Base-by-base conservation (phyloP, 2,329 filamentous ascomycete genomes). In the Dothiorella sarmentorum region DNA sequence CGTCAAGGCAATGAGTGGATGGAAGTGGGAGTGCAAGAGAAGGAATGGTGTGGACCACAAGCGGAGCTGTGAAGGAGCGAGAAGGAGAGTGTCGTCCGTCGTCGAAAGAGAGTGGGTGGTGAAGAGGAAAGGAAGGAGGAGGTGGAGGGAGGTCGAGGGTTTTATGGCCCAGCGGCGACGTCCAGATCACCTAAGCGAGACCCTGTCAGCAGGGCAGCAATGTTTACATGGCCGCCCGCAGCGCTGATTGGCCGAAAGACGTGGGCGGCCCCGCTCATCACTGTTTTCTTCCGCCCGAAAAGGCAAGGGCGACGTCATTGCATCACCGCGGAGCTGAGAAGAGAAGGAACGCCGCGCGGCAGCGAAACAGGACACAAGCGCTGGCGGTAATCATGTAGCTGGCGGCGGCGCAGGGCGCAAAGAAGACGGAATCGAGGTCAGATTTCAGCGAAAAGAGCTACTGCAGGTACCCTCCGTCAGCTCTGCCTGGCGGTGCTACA, bases 381-480 rank as follows among this genome's bases (percentile, higher is more conserved):
- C 38, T 44, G 6, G 6, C 2, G 9, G 6, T 13, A 7, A 13
- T 9, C 2, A 7, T 11, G 3, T 17, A 44, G 22, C 15, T 17
- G 13, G 42, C 6, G 7, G 13, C 20, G 42, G 3, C 5, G 15
- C 20, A 26, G 18, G 29, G 29, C 47, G 13, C n/a, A 7, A n/a
- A n/a, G n/a, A n/a, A n/a, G n/a, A n/a, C n/a, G n/a, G n/a, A n/a
- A n/a, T n/a, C n/a, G 43, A 27, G 27, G 26, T 22, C 26, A 20
- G 18, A 31, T 17, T 47, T 20, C n/a, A 47, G 26, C 6, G 4
- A 20, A 13, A n/a, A 13, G 17, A 29, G 47, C 47, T 47, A 24
- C 18, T 35, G 47, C 47, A 52, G 47, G 47, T 52, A 52, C 47
- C 47, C 47, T 52, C 47, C 17, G 27, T 11, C n/a, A 31, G 43